Evolutionary conservation across 1,284 basidiomycete species (phyloP).

Genomic region (Mixia osmundae): DNA sequence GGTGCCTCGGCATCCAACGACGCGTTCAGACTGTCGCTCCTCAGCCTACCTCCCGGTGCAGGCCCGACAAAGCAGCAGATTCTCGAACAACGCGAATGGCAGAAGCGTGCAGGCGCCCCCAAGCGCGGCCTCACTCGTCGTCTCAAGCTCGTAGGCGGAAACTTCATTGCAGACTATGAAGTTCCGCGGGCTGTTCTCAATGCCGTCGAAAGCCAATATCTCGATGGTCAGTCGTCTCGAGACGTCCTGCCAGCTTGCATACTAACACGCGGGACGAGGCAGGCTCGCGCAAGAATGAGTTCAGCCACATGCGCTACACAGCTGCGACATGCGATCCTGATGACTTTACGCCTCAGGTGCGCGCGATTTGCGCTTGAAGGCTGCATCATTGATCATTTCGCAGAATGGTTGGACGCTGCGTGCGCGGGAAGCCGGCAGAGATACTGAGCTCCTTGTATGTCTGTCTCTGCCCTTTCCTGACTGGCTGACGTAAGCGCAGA

Average conservation of each 20-base stretch:
- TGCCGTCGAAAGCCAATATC: conserved; percentile 61
- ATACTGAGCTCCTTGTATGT: conserved; percentile 70
- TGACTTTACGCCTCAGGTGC: conserved; percentile 44
- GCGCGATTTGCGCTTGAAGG: background rate
- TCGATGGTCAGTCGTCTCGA: conserved; percentile 32
- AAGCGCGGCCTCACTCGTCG: conserved; percentile 33
- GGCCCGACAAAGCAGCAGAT: no score
- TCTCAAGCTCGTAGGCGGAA: conserved; percentile 55
- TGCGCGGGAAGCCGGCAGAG: conserved; percentile 57
- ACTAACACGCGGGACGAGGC: conserved; percentile 49
- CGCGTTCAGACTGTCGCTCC: no score
- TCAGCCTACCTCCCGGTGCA: no score
- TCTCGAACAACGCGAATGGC: no score
- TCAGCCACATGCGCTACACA: conserved; percentile 76
- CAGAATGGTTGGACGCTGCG: conserved; percentile 55
- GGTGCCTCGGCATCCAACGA: no score
- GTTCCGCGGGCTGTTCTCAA: conserved; percentile 25
- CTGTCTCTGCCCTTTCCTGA: conserved; percentile 1
- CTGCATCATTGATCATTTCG: background rate
- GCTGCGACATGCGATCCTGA: conserved; percentile 81
- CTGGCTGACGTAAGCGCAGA: background rate
- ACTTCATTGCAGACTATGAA: conserved; percentile 57
- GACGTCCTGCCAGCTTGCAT: conserved; percentile 43
- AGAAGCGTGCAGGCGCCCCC: conserved; percentile 21
- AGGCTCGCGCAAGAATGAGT: conserved; percentile 9